Evolutionary conservation across 768 basidiomycete genomes (phyloP), one percentile per base, ranked within the genome.

Genomic region (Russula vinacea): DNA sequence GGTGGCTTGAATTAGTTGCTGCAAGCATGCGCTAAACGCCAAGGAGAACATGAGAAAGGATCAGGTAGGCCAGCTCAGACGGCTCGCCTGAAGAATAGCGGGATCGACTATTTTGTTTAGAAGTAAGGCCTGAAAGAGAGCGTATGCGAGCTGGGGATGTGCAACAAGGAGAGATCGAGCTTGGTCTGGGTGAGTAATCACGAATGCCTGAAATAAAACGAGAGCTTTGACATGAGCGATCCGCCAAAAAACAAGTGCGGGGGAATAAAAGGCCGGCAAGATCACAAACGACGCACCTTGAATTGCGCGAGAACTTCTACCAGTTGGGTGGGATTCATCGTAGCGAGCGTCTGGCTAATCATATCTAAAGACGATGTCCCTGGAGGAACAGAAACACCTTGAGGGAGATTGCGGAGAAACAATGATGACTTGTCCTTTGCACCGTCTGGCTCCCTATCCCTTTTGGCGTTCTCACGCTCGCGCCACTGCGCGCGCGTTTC

Each of bases 251-350:
- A 50, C 42, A 9, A 45, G 45, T 0, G 19, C 1, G 32, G 37
- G 37, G 29, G 17, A 22, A 51, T 17, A 54, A 45, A 45, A 14
- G 35, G 35, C 24, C 39, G 16, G 33, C 13, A 55, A 14, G 32
- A 35, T 14, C 33, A 65, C 26, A 19, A 35, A 64, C 60, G 62
- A 63, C 81, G 71, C 73, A 95, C 97, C 88, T 98, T 98, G 90
- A 96, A 95, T 75, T 97, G 93, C n/a, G 90, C 90, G 69, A 99
- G 78, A 10, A 98, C 89, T 76, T 99, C 96, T 76, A 95, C 85
- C 67, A 96, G 78, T 72, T 96, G 92, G 44, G 79, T 81, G 0
- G 93, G 92, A 59, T 85, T 84, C 80, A 96, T 90, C 33, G 79
- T 85, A 47, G 90, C 95, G 51, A 99, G 80, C 3, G 88, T 89